Evolutionary conservation across 495 filamentous ascomycete genomes (phyloP).

Genomic region (Chaetomium fimeti): DNA sequence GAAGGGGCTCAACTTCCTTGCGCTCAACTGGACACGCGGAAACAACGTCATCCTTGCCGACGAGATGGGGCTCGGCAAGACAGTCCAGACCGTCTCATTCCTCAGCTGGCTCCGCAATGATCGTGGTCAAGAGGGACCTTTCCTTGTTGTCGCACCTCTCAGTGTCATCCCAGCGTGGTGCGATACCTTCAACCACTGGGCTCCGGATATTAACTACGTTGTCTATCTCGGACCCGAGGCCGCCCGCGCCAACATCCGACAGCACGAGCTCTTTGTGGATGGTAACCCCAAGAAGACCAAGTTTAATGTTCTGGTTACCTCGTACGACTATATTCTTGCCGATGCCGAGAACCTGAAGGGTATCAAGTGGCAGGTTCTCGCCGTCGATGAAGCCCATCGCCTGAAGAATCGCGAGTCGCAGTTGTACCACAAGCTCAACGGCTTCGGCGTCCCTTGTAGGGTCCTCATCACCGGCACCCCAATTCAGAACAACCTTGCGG

Average conservation of each 20-base stretch:
- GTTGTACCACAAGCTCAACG: slow-evolving; percentile 78
- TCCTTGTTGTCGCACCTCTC: slow-evolving; percentile 90
- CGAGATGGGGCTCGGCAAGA: slow-evolving; percentile 98
- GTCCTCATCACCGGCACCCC: slow-evolving; percentile 96
- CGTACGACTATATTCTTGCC: slow-evolving; percentile 87
- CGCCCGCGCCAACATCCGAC: slow-evolving; percentile 75
- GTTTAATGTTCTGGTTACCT: slow-evolving; percentile 93
- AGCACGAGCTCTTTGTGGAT: slow-evolving; percentile 83
- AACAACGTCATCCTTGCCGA: slow-evolving; percentile 96
- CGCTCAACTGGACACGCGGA: slow-evolving; percentile 86
- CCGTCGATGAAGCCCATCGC: slow-evolving; percentile 93
- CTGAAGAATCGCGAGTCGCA: slow-evolving; percentile 95
- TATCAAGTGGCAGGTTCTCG: slow-evolving; percentile 97
- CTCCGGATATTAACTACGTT: slow-evolving; percentile 94
- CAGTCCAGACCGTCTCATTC: slow-evolving; percentile 94
- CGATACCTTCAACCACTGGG: slow-evolving; percentile 95
- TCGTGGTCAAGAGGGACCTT: slow-evolving; percentile 84
- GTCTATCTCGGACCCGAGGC: slow-evolving; percentile 88
- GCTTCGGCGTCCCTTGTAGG: slow-evolving; percentile 79
- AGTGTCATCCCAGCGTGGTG: slow-evolving; percentile 98
- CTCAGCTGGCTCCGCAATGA: slow-evolving; percentile 98
- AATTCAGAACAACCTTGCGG: slow-evolving; percentile 93
- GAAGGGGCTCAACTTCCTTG: slow-evolving; percentile 89
- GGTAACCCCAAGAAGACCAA: slow-evolving; percentile 80
- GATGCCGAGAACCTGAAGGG: slow-evolving; percentile 75